Evolutionary conservation across 805 yeast genomes (phyloP), one percentile per base, ranked within the genome.

Genomic region (Scheffersomyces stipitis): DNA sequence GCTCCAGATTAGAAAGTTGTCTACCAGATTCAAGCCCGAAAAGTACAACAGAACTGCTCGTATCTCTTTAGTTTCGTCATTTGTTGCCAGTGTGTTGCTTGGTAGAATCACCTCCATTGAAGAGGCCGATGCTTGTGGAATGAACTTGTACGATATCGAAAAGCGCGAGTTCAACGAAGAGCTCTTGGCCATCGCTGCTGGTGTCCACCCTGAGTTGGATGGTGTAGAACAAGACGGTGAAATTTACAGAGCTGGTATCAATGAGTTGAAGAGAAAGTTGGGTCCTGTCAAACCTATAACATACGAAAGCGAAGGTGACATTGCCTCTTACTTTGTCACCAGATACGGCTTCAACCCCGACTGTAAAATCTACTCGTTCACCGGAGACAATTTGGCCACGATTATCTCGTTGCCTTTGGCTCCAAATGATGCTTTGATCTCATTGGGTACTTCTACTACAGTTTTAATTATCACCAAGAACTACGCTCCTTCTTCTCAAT

Each of bases 371-470:
- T 81, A 75, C 47, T 76, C 95, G 1, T 83, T 87, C 53, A 89
- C 97, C 0, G 97, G 97, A 17, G 97, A 89, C 58, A 89, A 89
- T 54, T 71, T 89, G 37, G 96, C 96, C 3, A 89, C 96, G 0
- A 82, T 89, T 32, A 72, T 90, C 46, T 80, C 96, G 0, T 65
- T 90, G 23, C 96, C 96, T 2, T 69, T 89, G 44, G 66, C 74
- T 24, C 78, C 83, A 18, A 82, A 84, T 55, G 96, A 89, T 58
- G 76, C 85, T 15, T 69, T 90, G 45, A 73, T 90, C 2, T 85
- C 95, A 2, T 68, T 90, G 58, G 97, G 96, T 0, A 89, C 96
- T 0, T 83, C 93, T n/a, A 89, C 97, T 2, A 89, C 97, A 0
- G 86, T 87, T 3, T 69, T 90, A 24, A 63, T 89, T 32, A 81